A percentile compares a stretch with the other conserved stretches of the same genome.
Evolutionary conservation across 192 early-diverging fungal species (phyloP).

Genomic region (Geranomyces michiganensis): DNA sequence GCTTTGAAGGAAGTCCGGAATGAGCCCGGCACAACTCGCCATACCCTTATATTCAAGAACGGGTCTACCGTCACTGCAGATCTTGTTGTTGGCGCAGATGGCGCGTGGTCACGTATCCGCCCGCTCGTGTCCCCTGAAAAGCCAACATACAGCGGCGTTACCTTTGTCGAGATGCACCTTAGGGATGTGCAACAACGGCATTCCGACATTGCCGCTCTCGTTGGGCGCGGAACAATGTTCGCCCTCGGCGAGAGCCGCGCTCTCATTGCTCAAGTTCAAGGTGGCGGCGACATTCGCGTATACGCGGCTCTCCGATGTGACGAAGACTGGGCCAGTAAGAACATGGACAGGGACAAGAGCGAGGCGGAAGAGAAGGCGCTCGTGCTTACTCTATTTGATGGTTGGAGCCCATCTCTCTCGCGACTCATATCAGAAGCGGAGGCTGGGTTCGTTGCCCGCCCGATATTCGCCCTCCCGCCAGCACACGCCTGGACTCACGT

Average conservation of each 20-base stretch:
- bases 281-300: neutral
- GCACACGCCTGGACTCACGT: slow-evolving; percentile 32
- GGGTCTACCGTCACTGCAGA: slow-evolving; percentile 31
- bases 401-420: neutral
- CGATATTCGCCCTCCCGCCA: slow-evolving; percentile 40
- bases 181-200: slow-evolving; percentile 36
- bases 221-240: slow-evolving; percentile 42
- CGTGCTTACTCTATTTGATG: neutral
- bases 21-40: neutral
- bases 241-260: slow-evolving; percentile 38
- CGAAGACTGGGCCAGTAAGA: too few species aligned
- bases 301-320: neutral
- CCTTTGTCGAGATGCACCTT: slow-evolving; percentile 44
- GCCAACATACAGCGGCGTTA: slow-evolving; percentile 51
- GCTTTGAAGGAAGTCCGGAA: slow-evolving; percentile 2
- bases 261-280: slow-evolving; percentile 37
- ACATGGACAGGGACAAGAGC: too few species aligned
- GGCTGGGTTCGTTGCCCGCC: slow-evolving; percentile 10
- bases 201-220: slow-evolving; percentile 31
- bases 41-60: slow-evolving; percentile 29
- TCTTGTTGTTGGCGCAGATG: slow-evolving; percentile 58
- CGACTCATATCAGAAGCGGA: neutral
- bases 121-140: slow-evolving; percentile 32
- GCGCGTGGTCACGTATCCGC: slow-evolving; percentile 57
- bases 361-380: too few species aligned